These are phyloP conservation scores for Chenopodium berlandieri DNA, from an alignment of 148 eudicot genomes.

Conservation along the genomic window DNA sequence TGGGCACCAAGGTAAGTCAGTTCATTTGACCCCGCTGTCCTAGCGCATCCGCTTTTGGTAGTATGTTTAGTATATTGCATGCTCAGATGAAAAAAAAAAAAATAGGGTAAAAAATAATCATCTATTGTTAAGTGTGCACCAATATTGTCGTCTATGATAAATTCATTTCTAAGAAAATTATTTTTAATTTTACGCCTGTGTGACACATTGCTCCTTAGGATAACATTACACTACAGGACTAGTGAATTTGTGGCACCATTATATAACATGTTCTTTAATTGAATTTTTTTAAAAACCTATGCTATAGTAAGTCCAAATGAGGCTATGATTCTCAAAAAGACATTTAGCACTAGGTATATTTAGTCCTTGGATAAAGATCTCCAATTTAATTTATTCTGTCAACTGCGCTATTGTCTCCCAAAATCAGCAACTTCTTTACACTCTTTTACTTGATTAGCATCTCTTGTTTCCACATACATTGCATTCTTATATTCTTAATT, in stretches of 20 bases:
- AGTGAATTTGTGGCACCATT: not conserved
- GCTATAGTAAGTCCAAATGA: constrained; percentile 5
- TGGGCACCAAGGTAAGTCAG: too few species aligned
- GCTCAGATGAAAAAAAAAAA: too few species aligned
- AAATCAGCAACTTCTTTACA: not conserved
- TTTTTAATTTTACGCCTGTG: too few species aligned
- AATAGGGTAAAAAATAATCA: too few species aligned
- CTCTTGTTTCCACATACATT: constrained; percentile 4
- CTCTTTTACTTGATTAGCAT: constrained; percentile 2
- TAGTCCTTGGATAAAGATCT: not conserved
- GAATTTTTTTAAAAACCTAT: not conserved
- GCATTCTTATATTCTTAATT: not conserved
- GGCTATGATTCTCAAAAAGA: not conserved
- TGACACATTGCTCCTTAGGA: too few species aligned
- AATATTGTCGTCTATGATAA: too few species aligned
- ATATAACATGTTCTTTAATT: not conserved
- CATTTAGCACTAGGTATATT: not conserved
- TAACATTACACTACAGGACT: too few species aligned
- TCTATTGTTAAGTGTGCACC: too few species aligned
- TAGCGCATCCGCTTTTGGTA: too few species aligned
- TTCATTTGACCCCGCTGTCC: too few species aligned
- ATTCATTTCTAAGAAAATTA: too few species aligned
- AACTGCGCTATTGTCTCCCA: constrained; percentile 19
- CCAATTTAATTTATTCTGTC: constrained; percentile 1
- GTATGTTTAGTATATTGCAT: too few species aligned